phyloP scores from a whole-genome alignment of 768 basidiomycete genomes.

The Rhizopogon vesiculosus region DNA sequence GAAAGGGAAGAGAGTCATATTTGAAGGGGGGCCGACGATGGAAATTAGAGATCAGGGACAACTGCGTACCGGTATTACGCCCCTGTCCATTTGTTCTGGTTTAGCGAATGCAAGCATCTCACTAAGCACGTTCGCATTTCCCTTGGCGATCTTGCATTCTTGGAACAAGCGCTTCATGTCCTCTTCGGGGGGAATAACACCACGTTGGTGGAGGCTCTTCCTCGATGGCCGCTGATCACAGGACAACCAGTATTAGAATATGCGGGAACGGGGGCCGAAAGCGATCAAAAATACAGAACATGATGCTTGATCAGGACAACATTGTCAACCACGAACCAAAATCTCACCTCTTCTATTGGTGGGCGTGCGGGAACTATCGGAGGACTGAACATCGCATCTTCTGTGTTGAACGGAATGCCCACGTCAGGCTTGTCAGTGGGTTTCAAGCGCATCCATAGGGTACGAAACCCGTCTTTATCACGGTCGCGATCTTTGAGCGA shows the following conservation, averaged over 20 bases:
- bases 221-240: background rate
- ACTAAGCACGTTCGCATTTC: conserved; percentile 72
- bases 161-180: conserved; percentile 80
- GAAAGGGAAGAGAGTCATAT: background rate
- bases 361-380: conserved; percentile 31
- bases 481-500: conserved; percentile 21
- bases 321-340: background rate
- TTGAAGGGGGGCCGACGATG: background rate
- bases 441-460: conserved; percentile 79
- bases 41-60: background rate
- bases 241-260: background rate
- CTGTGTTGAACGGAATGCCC: conserved; percentile 74
- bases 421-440: conserved; percentile 77
- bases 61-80: conserved; percentile 59
- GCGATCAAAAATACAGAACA: background rate
- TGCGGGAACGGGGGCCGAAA: background rate
- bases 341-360: background rate
- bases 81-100: conserved; percentile 62
- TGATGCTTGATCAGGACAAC: background rate
- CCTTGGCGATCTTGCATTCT: conserved; percentile 79
- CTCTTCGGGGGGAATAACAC: conserved; percentile 70
- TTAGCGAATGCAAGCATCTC: conserved; percentile 67
- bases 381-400: conserved; percentile 78
- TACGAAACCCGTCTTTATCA: conserved; percentile 54
- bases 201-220: conserved; percentile 16